phyloP scores from a whole-genome alignment of 2,329 filamentous ascomycete species.

The Ophiostoma tasmaniense region DNA sequence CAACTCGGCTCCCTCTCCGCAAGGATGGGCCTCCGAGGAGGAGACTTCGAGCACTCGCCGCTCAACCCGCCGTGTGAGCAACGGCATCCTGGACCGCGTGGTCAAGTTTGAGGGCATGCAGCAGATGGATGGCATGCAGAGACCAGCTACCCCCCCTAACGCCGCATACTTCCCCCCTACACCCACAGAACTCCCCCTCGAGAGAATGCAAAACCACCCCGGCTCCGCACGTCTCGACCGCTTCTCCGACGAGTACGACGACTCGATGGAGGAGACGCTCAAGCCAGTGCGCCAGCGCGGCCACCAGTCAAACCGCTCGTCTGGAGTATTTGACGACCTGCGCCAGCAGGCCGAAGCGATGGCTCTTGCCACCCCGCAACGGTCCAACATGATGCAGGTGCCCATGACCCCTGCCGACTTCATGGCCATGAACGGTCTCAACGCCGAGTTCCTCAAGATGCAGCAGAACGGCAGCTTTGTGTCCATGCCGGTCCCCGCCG shows the following conservation, averaged over 20 bases:
- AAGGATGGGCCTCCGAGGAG: conserved; percentile 45
- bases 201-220: conserved; percentile 35
- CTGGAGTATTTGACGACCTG: conserved; percentile 51
- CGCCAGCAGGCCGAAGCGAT: conserved; percentile 44
- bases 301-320: conserved; percentile 36
- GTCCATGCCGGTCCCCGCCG: conserved; percentile 28
- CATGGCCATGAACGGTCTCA: conserved; percentile 36
- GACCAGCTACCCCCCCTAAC: conserved; percentile 53
- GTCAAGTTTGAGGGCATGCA: conserved; percentile 48
- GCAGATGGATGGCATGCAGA: conserved; percentile 35
- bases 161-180: conserved; percentile 58
- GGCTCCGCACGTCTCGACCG: conserved; percentile 33
- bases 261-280: conserved; percentile 58
- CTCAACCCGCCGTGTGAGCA: conserved; percentile 46
- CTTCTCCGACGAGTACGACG: conserved; percentile 54
- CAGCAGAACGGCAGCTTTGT: conserved; percentile 25
- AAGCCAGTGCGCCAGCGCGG: conserved; percentile 39
- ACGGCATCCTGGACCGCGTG: conserved; percentile 52
- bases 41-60: conserved; percentile 37
- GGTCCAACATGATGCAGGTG: conserved; percentile 39
- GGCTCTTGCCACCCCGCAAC: conserved; percentile 47
- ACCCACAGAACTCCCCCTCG: conserved; percentile 55
- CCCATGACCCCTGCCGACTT: conserved; percentile 50
- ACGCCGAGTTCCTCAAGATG: conserved; percentile 31
- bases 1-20: conserved; percentile 28